These are phyloP conservation scores for Tylopilus orsonianus DNA, from an alignment of 1,284 basidiomycete genomes.

Conservation along the genomic window DNA sequence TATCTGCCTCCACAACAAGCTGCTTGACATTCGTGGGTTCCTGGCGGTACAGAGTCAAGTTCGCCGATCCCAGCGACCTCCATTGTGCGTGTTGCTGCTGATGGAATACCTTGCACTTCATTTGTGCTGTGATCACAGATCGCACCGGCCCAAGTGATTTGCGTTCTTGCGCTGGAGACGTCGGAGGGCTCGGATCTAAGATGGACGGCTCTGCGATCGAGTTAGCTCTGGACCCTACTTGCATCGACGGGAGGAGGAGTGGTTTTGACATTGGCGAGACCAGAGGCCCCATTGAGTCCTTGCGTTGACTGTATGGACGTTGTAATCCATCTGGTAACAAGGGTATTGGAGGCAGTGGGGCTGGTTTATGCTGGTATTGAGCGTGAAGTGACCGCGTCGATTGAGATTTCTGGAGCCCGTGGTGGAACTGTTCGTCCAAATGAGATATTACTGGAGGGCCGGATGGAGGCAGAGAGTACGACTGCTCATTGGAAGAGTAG, in stretches of 20 bases:
- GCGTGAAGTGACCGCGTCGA: slow-evolving; percentile 62
- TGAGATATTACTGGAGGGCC: slow-evolving; percentile 11
- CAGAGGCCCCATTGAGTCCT: slow-evolving; percentile 25
- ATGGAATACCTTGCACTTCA: slow-evolving; percentile 98
- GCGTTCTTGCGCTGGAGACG: slow-evolving; percentile 66
- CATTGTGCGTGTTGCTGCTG: slow-evolving; percentile 96
- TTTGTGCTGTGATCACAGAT: slow-evolving; percentile 81
- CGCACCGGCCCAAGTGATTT: slow-evolving; percentile 65
- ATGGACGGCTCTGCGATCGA: slow-evolving; percentile 54
- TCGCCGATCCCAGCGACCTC: slow-evolving; percentile 91
- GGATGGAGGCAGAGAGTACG: slow-evolving; percentile 5
- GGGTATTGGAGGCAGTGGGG: slow-evolving; percentile 49
- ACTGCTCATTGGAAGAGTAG: slow-evolving; percentile 11
- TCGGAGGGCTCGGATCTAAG: slow-evolving; percentile 73
- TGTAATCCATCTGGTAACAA: slow-evolving; percentile 39
- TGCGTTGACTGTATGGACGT: slow-evolving; percentile 19
- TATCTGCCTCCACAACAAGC: slow-evolving; percentile 91
- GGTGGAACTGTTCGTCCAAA: slow-evolving; percentile 34
- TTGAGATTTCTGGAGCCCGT: slow-evolving; percentile 52
- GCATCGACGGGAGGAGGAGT: slow-evolving; percentile 65
- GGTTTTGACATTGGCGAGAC: slow-evolving; percentile 53
- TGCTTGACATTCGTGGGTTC: slow-evolving; percentile 90
- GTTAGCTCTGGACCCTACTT: slow-evolving; percentile 48
- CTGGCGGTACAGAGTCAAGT: slow-evolving; percentile 85
- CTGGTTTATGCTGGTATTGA: slow-evolving; percentile 46